Conservation (phyloP, 805 yeast genomes). For the Sungouiella thailandica region DNA sequence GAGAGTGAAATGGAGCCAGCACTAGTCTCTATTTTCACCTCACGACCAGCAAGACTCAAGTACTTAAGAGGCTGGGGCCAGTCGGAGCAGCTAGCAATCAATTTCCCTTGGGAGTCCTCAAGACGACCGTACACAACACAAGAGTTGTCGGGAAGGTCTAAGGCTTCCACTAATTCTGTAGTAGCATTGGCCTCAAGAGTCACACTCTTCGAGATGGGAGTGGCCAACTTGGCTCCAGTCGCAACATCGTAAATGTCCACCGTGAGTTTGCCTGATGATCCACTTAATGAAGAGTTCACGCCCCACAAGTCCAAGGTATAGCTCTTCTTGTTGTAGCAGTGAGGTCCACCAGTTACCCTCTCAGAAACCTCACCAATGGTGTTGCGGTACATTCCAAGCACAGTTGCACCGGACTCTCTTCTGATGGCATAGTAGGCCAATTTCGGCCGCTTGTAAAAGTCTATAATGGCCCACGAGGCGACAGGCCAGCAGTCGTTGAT, state of each 20-base stretch:
- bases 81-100: slow-evolving; percentile 32
- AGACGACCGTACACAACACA: slow-evolving; percentile 15
- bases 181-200: slow-evolving; percentile 22
- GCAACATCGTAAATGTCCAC: slow-evolving; percentile 27
- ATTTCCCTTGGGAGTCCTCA: slow-evolving; percentile 9
- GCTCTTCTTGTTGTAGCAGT: slow-evolving; percentile 21
- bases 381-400: slow-evolving; percentile 25
- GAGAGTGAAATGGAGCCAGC: slow-evolving; percentile 21
- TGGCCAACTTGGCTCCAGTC: slow-evolving; percentile 24
- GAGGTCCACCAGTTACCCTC: slow-evolving; percentile 10
- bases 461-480: slow-evolving; percentile 47
- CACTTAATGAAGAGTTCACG: slow-evolving; percentile 24
- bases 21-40: slow-evolving; percentile 17
- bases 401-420: slow-evolving; percentile 33
- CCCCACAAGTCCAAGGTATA: slow-evolving; percentile 39
- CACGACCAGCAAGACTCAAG: slow-evolving; percentile 25
- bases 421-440: slow-evolving; percentile 44
- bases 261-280: slow-evolving; percentile 17
- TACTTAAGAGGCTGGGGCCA: slow-evolving; percentile 51
- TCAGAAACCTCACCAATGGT: slow-evolving; percentile 3
- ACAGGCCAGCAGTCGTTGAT: slow-evolving; percentile 52
- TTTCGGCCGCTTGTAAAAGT: slow-evolving; percentile 39
- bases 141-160: slow-evolving; percentile 10
- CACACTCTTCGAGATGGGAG: slow-evolving; percentile 6
- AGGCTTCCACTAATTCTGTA: slow-evolving; percentile 22